phyloP scores from a whole-genome alignment of 208 protist species.

The Trypanosoma lewisi region DNA sequence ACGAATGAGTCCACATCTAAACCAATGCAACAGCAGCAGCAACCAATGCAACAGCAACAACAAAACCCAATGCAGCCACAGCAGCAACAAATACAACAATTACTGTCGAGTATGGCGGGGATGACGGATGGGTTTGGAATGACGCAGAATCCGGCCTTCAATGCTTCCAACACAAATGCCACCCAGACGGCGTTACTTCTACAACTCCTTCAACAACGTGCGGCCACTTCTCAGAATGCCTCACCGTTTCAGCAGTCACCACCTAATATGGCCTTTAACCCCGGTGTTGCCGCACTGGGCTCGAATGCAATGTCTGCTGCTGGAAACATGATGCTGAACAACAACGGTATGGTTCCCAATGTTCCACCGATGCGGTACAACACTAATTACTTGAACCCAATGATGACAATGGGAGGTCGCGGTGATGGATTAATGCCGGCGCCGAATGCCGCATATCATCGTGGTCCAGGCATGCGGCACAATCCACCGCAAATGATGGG shows the following conservation, averaged over 20 bases:
- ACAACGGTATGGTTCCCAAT: conserved; percentile 23
- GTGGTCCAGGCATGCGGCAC: background rate
- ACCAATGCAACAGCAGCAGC: conserved; percentile 21
- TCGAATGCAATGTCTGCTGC: background rate
- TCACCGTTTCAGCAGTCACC: conserved; percentile 28
- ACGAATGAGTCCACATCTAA: no score
- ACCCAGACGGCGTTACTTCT: conserved; percentile 18
- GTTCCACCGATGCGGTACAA: background rate
- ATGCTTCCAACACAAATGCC: background rate
- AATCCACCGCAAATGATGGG: background rate
- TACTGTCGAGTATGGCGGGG: background rate
- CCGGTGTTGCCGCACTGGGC: background rate
- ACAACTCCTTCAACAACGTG: conserved; percentile 20
- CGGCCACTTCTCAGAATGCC: background rate
- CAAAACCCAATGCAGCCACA: conserved; percentile 15
- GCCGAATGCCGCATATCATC: conserved; percentile 1
- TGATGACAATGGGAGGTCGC: conserved; percentile 14
- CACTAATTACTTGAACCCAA: conserved; percentile 24
- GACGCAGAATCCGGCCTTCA: conserved; percentile 2
- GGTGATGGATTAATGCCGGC: conserved; percentile 19
- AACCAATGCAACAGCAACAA: conserved; percentile 26
- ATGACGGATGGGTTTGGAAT: conserved; percentile 12
- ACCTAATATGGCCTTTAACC: conserved; percentile 20
- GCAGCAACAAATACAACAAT: conserved; percentile 22
- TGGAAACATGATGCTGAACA: conserved; percentile 19